Evolutionary conservation across 805 yeast genomes (phyloP).

Genomic region (Starmerella lactis-condensi): DNA sequence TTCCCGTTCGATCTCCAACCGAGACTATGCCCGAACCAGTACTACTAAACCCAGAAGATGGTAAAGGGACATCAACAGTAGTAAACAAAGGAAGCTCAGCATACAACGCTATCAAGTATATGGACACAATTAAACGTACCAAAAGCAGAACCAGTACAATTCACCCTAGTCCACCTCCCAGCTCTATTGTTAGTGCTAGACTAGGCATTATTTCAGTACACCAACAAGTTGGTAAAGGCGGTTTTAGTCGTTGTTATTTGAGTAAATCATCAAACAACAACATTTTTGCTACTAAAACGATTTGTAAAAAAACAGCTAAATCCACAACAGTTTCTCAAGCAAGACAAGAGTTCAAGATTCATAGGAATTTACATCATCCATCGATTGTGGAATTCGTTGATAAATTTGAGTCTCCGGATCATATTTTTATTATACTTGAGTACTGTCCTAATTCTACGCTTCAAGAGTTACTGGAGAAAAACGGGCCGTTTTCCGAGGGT

Average conservation of each 20-base stretch:
- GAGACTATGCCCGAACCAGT: too few relatives aligned
- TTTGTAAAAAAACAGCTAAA: background rate
- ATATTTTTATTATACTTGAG: constrained; percentile 77
- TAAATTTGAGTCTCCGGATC: constrained; percentile 83
- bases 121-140: background rate
- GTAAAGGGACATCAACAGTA: background rate
- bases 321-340: constrained; percentile 1
- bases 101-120: background rate
- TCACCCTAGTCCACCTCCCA: too few relatives aligned
- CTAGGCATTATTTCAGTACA: constrained; percentile 2
- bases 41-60: too few relatives aligned
- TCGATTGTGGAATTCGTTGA: constrained; percentile 81
- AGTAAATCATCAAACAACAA: constrained; percentile 2
- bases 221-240: constrained; percentile 11
- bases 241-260: constrained; percentile 11
- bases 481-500: constrained; percentile 71
- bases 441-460: constrained; percentile 84
- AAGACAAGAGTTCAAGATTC: constrained; percentile 59
- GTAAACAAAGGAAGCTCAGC: background rate
- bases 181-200: background rate
- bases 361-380: constrained; percentile 67
- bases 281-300: constrained; percentile 5
- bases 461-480: constrained; percentile 69
- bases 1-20: too few relatives aligned
- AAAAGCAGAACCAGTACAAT: too few relatives aligned